Evolutionary conservation across 2,329 filamentous ascomycete genomes (phyloP).

Genomic region (Phialophora tarda): DNA sequence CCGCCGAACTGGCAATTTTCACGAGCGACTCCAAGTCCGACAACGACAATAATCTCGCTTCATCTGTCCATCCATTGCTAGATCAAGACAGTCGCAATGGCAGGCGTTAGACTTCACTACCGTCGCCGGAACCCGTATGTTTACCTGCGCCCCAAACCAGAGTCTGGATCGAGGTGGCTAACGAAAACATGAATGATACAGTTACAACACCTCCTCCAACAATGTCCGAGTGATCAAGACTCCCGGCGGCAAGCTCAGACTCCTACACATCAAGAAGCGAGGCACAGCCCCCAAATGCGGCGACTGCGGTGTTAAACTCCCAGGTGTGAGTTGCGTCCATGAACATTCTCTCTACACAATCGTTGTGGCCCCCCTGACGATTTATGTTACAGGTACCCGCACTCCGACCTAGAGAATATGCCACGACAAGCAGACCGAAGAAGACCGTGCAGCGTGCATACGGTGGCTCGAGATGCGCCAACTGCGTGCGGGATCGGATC

Average conservation of each 20-base stretch:
- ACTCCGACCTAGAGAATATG: slow-evolving; percentile 97
- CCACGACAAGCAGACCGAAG: slow-evolving; percentile 95
- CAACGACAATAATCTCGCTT: slow-evolving; percentile 27
- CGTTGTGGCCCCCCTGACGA: not conserved
- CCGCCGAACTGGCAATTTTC: not conserved
- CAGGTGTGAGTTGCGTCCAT: slow-evolving; percentile 78
- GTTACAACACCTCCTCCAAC: slow-evolving; percentile 99
- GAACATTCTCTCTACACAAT: slow-evolving; percentile 15
- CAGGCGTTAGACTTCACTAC: slow-evolving; percentile 53
- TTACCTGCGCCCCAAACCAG: slow-evolving; percentile 24
- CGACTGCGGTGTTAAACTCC: slow-evolving; percentile 97
- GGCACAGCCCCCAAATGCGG: slow-evolving; percentile 98
- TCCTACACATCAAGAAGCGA: slow-evolving; percentile 99
- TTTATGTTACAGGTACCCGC: slow-evolving; percentile 73
- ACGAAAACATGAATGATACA: slow-evolving; percentile 47
- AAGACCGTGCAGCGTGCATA: slow-evolving; percentile 99
- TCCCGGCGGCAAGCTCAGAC: slow-evolving; percentile 90
- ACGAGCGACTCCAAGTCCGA: slow-evolving; percentile 9
- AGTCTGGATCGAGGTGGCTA: slow-evolving; percentile 4
- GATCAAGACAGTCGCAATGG: slow-evolving; percentile 40
- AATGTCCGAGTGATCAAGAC: slow-evolving; percentile 95
- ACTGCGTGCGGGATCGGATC: slow-evolving; percentile 97
- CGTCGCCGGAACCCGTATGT: slow-evolving; percentile 82
- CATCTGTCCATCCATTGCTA: slow-evolving; percentile 20
- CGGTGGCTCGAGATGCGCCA: slow-evolving; percentile 96